Conservation (phyloP, 2,329 filamentous ascomycete species). For the Truncatella angustata region DNA sequence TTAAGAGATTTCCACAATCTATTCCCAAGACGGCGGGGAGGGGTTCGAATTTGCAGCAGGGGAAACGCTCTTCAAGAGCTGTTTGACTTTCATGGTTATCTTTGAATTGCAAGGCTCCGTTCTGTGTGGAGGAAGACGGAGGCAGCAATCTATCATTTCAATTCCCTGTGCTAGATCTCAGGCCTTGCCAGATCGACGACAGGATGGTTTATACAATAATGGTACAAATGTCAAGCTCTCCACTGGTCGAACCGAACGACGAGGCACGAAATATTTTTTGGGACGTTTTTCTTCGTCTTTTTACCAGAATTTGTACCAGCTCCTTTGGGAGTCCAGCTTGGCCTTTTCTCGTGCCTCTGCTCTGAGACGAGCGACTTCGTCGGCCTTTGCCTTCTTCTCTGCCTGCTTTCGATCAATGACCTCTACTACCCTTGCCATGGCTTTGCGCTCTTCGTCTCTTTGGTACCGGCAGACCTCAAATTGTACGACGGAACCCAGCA, state of each 20-base stretch:
- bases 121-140: too few species aligned
- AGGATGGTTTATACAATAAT: not conserved
- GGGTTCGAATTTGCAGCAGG: too few species aligned
- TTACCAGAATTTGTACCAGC: constrained; percentile 60
- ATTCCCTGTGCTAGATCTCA: not conserved
- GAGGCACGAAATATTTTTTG: too few species aligned
- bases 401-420: constrained; percentile 72
- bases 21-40: too few species aligned
- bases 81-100: too few species aligned
- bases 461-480: constrained; percentile 84
- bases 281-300: not conserved
- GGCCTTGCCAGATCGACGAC: not conserved
- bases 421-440: constrained; percentile 84
- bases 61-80: too few species aligned
- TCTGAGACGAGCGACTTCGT: constrained; percentile 38
- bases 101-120: too few species aligned
- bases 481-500: constrained; percentile 64
- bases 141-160: too few species aligned
- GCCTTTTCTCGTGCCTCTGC: constrained; percentile 42
- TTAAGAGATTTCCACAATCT: too few species aligned
- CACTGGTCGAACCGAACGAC: too few species aligned
- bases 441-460: constrained; percentile 70
- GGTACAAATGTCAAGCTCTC: not conserved
- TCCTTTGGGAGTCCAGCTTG: constrained; percentile 30
- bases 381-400: constrained; percentile 49